These are phyloP conservation scores for Earliella scabrosa DNA, from an alignment of 1,284 basidiomycete species.

Conservation along the genomic window DNA sequence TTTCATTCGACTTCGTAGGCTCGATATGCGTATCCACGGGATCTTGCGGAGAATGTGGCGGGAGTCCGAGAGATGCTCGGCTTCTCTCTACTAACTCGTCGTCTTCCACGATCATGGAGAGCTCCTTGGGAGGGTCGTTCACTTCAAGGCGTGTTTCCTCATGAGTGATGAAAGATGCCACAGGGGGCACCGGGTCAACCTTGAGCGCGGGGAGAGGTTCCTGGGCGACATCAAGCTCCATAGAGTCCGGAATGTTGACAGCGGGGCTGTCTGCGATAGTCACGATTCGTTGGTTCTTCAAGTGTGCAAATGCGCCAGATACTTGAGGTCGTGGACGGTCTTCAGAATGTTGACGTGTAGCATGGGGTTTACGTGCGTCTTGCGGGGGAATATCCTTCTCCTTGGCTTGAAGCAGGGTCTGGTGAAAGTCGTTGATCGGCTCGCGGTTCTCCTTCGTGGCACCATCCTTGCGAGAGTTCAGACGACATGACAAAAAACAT, in stretches of 20 bases:
- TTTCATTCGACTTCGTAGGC: background rate
- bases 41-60: background rate
- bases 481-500: background rate
- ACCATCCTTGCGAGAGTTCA: slow-evolving; percentile 34
- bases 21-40: background rate
- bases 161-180: background rate
- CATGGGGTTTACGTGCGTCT: background rate
- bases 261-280: slow-evolving; percentile 27
- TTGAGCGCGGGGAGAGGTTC: slow-evolving; percentile 9
- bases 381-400: slow-evolving; percentile 4
- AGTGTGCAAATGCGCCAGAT: slow-evolving; percentile 7
- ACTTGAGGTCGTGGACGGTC: slow-evolving; percentile 1
- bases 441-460: slow-evolving; percentile 45
- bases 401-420: slow-evolving; percentile 48
- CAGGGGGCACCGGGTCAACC: background rate
- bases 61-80: slow-evolving; percentile 16
- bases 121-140: slow-evolving; percentile 35
- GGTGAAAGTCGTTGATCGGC: slow-evolving; percentile 55
- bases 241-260: background rate
- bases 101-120: slow-evolving; percentile 75
- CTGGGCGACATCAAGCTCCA: slow-evolving; percentile 19
- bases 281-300: slow-evolving; percentile 22
- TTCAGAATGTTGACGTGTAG: background rate
- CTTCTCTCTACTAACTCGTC: slow-evolving; percentile 52
- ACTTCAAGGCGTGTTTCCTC: slow-evolving; percentile 2